These are phyloP conservation scores for Trichophyton rubrum DNA, from an alignment of 2,329 filamentous ascomycete species.

Conservation along the genomic window DNA sequence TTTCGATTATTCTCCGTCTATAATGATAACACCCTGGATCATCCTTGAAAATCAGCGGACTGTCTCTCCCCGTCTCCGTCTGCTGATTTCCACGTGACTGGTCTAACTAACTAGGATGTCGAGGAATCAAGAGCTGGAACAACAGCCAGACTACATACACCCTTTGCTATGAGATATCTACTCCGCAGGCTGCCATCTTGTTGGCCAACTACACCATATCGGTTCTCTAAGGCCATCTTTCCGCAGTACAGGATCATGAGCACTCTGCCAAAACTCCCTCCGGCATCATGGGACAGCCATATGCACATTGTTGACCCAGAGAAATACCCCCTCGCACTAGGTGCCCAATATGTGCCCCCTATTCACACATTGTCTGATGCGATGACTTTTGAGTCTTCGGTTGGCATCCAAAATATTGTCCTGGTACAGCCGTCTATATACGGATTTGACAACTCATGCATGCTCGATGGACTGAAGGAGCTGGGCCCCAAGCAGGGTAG, in stretches of 20 bases:
- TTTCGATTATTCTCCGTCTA: too few species aligned
- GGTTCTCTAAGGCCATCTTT: not conserved
- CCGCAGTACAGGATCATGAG: not conserved
- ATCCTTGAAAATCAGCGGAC: too few species aligned
- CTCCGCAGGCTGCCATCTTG: not conserved
- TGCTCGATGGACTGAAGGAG: slow-evolving; percentile 41
- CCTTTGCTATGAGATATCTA: not conserved
- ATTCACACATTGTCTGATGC: slow-evolving; percentile 42
- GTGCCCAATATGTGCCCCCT: slow-evolving; percentile 41
- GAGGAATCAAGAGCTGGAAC: too few species aligned
- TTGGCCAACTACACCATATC: not conserved
- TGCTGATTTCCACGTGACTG: too few species aligned
- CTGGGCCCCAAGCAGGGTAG: slow-evolving; percentile 41
- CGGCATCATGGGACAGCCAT: slow-evolving; percentile 46
- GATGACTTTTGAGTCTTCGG: slow-evolving; percentile 37
- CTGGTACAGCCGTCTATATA: slow-evolving; percentile 52
- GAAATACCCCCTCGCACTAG: slow-evolving; percentile 37
- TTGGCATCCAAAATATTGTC: slow-evolving; percentile 43
- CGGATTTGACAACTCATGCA: slow-evolving; percentile 47
- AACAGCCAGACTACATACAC: too few species aligned
- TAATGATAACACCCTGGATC: too few species aligned
- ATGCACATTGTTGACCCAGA: slow-evolving; percentile 50
- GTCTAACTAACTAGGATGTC: too few species aligned
- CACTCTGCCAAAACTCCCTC: slow-evolving; percentile 18
- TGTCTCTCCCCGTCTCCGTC: too few species aligned